Evolutionary conservation across 495 filamentous ascomycete species (phyloP).

Genomic region (Xylona heveae): DNA sequence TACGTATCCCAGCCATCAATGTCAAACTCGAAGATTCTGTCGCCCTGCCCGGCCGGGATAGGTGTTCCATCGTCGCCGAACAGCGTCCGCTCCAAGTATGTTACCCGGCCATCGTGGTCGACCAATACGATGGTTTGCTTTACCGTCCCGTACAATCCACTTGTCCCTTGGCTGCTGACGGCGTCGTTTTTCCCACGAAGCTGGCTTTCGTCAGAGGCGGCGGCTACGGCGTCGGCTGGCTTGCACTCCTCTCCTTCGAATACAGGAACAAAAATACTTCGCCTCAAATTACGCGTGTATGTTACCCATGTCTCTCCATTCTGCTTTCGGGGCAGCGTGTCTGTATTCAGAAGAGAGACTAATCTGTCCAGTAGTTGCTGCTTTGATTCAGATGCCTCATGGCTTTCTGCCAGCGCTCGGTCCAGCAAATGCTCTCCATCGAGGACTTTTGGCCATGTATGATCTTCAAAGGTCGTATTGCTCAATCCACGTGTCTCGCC

Average conservation of each 20-base stretch:
- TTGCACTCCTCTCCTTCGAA: conserved; percentile 31
- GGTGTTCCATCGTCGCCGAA: conserved; percentile 45
- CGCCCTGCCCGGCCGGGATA: conserved; percentile 35
- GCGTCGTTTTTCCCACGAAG: background rate
- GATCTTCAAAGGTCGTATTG: conserved; percentile 59
- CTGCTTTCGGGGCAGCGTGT: conserved; percentile 44
- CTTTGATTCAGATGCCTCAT: conserved; percentile 25
- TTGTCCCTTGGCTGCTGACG: conserved; percentile 12
- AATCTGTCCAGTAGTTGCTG: conserved; percentile 46
- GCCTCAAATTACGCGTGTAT: conserved; percentile 44
- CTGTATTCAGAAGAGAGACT: conserved; percentile 43
- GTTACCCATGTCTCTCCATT: conserved; percentile 39
- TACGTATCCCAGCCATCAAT: conserved; percentile 30
- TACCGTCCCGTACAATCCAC: conserved; percentile 74
- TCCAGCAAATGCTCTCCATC: conserved; percentile 29
- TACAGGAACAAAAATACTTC: conserved; percentile 70
- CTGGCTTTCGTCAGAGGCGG: conserved; percentile 9
- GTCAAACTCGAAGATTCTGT: conserved; percentile 39
- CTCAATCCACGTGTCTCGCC: conserved; percentile 59
- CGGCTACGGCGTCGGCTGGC: conserved; percentile 20
- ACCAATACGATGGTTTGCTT: conserved; percentile 77
- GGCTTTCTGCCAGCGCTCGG: conserved; percentile 23
- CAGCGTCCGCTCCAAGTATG: conserved; percentile 66
- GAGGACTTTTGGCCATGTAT: conserved; percentile 65
- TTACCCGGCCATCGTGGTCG: conserved; percentile 48